Base-by-base conservation (phyloP, 108 stramenopile genomes). In the Nannochloropsis gaditana region DNA sequence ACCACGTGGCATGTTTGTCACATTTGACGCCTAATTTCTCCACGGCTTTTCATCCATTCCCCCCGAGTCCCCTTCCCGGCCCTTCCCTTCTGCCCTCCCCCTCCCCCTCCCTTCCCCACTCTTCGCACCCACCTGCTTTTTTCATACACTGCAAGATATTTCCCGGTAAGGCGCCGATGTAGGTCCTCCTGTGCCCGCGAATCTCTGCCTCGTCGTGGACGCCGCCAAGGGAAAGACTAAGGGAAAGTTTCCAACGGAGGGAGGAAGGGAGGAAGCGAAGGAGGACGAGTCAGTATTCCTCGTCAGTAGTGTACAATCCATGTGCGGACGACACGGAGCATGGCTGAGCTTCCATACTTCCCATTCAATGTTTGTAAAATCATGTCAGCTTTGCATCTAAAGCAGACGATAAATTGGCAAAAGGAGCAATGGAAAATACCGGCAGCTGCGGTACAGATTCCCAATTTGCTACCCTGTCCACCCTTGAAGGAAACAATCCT, bases 181-280 rank as follows among this genome's bases (percentile, higher is more conserved):
- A 89, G 10, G 89, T 89, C 21, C 89, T 84, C 11, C 89, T 45
- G 84, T 89, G 89, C 21, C 89, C 89, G 5, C 89, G 87, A 31
- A 89, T 86, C 50, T 85, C 85, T 15, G 89, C 89, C 45, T 89
- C 89, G 87, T 89, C 88, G 87, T 47, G 83, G 42, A 89, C 89
- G 44, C 89, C 89, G 59, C 89, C 89, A 43, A 89, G 85, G 9
- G 89, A 83, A 1, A 89, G 82, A 43, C 88, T 50, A 15, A 0
- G 47, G 47, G 31, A 31, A 31, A 31, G 31, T 31, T 31, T 31
- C 1, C 31, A 31, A 50, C 11, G 47, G 47, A 50, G 47, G 47
- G 47, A 50, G 15, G 47, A 1, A 50, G 47, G 47, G 47, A 50
- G 47, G 47, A 15, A 50, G 47, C 11, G 47, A 50, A 15, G 47